Conservation (phyloP, 1,284 basidiomycete species). For the Pseudozyma sp. region DNA sequence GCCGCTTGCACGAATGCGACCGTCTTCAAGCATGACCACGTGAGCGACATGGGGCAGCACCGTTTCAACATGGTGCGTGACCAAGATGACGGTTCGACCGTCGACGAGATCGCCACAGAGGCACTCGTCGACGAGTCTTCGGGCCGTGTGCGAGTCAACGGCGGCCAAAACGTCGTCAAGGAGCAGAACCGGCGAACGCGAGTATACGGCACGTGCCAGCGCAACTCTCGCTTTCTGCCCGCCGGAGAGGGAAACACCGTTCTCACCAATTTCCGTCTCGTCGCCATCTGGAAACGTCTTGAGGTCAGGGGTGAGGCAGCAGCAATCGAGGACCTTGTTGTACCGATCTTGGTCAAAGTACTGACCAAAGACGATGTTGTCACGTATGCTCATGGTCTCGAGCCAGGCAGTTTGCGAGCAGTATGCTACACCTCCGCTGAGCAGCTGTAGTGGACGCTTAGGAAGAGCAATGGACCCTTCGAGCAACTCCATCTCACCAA, state of each 20-base stretch:
- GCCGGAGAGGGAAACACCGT: constrained; percentile 57
- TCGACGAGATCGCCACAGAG: constrained; percentile 64
- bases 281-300: constrained; percentile 58
- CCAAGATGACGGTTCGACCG: constrained; percentile 78
- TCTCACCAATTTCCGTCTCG: constrained; percentile 57
- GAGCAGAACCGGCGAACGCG: constrained; percentile 52
- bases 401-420: constrained; percentile 61
- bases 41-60: constrained; percentile 38
- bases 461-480: constrained; percentile 36
- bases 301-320: constrained; percentile 55
- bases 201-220: constrained; percentile 62
- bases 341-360: constrained; percentile 55
- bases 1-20: constrained; percentile 37
- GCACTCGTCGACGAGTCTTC: constrained; percentile 68
- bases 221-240: constrained; percentile 61
- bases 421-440: constrained; percentile 49
- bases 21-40: constrained; percentile 55
- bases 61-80: constrained; percentile 74
- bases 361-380: constrained; percentile 61
- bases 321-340: constrained; percentile 48
- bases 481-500: constrained; percentile 56
- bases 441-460: constrained; percentile 23
- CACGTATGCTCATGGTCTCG: constrained; percentile 48
- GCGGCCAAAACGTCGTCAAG: constrained; percentile 66
- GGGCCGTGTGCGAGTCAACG: constrained; percentile 76